Evolutionary conservation across 345 rosid genomes (phyloP).

Genomic region (Bruguiera sexangula): DNA sequence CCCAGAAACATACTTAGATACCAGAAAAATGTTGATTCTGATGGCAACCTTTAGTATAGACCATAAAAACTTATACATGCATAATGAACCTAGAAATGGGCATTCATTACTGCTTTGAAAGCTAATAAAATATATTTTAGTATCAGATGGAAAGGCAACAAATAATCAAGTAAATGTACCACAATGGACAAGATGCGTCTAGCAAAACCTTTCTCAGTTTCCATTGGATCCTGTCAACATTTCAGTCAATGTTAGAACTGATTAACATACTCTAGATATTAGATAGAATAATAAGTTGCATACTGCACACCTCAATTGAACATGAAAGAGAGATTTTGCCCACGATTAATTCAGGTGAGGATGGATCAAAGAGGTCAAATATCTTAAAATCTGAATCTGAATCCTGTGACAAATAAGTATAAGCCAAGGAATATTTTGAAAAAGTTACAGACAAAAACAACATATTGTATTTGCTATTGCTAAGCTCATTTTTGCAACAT

Average conservation of each 20-base stretch:
- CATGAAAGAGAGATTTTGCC: slow-evolving; percentile 74
- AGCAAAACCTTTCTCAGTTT: slow-evolving; percentile 83
- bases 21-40: no score
- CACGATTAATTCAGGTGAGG: slow-evolving; percentile 50
- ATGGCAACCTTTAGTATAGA: no score
- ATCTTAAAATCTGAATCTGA: slow-evolving; percentile 39
- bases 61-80: no score
- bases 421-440: neutral
- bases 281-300: slow-evolving; percentile 1
- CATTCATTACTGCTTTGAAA: neutral
- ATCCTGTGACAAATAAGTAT: slow-evolving; percentile 44
- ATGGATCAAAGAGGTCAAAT: slow-evolving; percentile 68
- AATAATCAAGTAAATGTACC: slow-evolving; percentile 42
- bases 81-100: no score
- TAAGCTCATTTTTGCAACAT: no score
- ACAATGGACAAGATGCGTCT: slow-evolving; percentile 78
- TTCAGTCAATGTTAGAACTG: slow-evolving; percentile 18
- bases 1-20: no score
- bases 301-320: slow-evolving; percentile 63
- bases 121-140: neutral
- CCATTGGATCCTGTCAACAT: slow-evolving; percentile 70
- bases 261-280: slow-evolving; percentile 4
- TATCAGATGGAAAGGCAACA: neutral
- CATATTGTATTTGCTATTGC: neutral
- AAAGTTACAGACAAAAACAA: neutral